Base-by-base conservation (phyloP, 2,329 filamentous ascomycete species). In the Scedosporium minutisporum region DNA sequence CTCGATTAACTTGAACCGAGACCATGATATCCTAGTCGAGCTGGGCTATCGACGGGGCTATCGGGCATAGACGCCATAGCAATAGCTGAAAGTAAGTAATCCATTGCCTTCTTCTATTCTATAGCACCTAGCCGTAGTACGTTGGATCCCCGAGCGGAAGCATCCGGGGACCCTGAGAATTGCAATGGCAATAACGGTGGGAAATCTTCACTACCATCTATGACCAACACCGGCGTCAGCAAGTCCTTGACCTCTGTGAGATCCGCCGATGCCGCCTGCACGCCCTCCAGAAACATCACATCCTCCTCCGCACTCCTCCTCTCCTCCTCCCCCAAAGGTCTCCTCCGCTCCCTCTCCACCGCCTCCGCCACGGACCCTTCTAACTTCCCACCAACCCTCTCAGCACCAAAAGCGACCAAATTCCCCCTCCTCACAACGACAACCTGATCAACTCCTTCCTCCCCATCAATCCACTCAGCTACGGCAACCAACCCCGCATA, bases 361-460 rank as follows among this genome's bases (percentile, higher is more conserved):
- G 68, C 71, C 12, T 67, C 66, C 1, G 65, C 66, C 2, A 68
- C 66, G n/a, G 61, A 62, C 14, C 62, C 65, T 25, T 27, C 57
- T 6, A 65, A 41, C 38, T 38, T 61, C 3, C 61, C 59, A 5
- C 14, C 53, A 25, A 62, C 63, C 48, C 64, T 65, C 18, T 57
- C 65, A 16, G 64, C 63, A 0, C 68, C 66, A 41, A 67, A 74
- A 2, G 72, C 73, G 9, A 78, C 76, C 41, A 72, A 41, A 60
- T 74, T 72, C 1, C 72, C 75, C 41, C 77, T 69, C 18, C 77
- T 67, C 29, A 79, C 69, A 3, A 79, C 71, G 1, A 78, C 64
- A 1, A 78, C 73, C 64, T 72, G 69, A 27, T 78, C 72, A 2
- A 71, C 68, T 3, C 63, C 67, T 10, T 60, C 66, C 10, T 64